Evolutionary conservation across 106 monocot species (phyloP), one percentile per base, ranked within the genome.

Genomic region (Ottelia alismoides): DNA sequence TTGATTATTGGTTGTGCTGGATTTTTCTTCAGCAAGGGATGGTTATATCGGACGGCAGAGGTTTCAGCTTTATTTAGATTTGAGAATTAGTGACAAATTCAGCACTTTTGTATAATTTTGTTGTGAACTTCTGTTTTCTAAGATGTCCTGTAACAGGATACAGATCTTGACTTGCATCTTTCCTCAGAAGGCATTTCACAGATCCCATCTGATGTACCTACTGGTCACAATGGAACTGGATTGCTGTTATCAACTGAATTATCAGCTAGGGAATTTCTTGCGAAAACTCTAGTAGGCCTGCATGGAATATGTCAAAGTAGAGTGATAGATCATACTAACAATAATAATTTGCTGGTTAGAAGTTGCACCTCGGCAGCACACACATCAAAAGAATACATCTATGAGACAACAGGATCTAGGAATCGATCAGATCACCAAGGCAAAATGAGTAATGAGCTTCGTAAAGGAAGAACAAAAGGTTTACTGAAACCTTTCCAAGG

Each of bases 131-230:
- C 22, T 56, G 31, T 12, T 12, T 28, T 27, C 6, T 12, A 0
- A 27, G 5, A 0, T 28, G 56, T 56, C 26, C 57, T 66, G 64
- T 43, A 45, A 57, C 72, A 87, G 82, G 74, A 31, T 53, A 20
- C 53, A 24, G 61, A 44, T 35, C 75, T 87, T 58, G 49, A 57
- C 26, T 65, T 87, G 26, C 68, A 72, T 78, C 82, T 87, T 62
- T 82, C 87, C n/a, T 73, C 74, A 58, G 30, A 28, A 35, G 47
- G 48, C 45, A 40, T 46, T 63, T 69, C 76, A 62, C 31, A 64
- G 56, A 30, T 66, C n/a, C 63, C 71, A 27, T 19, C 58, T 20
- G 31, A 30, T 64, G 45, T 59, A 49, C 4, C 20, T 57, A 47
- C 30, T 49, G 51, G 40, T 19, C 30, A 4, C 11, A 2, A 47